phyloP scores from a whole-genome alignment of 176 grass and related monocot genomes.

The Poa pratensis region DNA sequence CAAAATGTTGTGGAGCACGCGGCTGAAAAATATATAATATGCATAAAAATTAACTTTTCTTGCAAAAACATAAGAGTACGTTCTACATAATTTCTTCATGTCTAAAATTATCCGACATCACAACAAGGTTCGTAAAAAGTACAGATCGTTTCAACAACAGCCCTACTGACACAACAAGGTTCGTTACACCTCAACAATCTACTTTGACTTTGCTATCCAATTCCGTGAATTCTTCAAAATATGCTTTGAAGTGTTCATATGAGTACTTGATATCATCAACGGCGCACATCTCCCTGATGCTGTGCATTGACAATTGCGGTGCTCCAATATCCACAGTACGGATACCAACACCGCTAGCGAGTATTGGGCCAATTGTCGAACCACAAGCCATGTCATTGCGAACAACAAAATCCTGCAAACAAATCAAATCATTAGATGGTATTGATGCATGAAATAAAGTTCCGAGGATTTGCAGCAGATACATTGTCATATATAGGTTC shows the following conservation, averaged over 20 bases:
- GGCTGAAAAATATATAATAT: neutral
- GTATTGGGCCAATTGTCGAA: slow-evolving; percentile 95
- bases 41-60: neutral
- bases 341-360: slow-evolving; percentile 88
- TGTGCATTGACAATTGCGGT: slow-evolving; percentile 92
- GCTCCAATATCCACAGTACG: slow-evolving; percentile 90
- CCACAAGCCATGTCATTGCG: slow-evolving; percentile 92
- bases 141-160: slow-evolving; percentile 13
- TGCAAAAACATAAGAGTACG: neutral
- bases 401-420: slow-evolving; percentile 93
- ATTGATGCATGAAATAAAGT: slow-evolving; percentile 12
- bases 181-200: slow-evolving; percentile 47
- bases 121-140: too few relatives aligned
- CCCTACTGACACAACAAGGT: slow-evolving; percentile 8
- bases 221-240: slow-evolving; percentile 82
- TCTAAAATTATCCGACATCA: neutral
- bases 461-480: neutral
- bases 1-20: neutral
- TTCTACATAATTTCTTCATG: neutral
- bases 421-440: neutral
- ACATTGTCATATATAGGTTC: neutral
- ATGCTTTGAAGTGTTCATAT: slow-evolving; percentile 94
- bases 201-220: slow-evolving; percentile 75
- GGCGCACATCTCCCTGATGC: slow-evolving; percentile 96
- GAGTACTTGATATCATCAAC: slow-evolving; percentile 74